phyloP scores from a whole-genome alignment of 176 grass and related monocot species.

The Secale cereale region DNA sequence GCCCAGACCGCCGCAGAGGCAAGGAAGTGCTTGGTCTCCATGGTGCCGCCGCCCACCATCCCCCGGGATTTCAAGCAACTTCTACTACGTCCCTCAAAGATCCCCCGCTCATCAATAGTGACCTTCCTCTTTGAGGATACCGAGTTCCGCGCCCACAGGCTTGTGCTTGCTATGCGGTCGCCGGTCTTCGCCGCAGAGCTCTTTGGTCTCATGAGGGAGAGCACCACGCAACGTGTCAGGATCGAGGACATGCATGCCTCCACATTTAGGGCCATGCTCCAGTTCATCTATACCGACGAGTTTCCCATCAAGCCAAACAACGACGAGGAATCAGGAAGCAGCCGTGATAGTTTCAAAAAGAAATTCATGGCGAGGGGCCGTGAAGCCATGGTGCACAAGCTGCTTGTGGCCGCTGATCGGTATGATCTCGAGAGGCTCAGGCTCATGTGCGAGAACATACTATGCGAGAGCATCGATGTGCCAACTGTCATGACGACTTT shows the following conservation, averaged over 20 bases:
- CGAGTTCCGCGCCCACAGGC: not conserved
- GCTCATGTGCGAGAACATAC: not conserved
- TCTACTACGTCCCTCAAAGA: not conserved
- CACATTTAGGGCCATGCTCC: not conserved
- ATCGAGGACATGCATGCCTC: not conserved
- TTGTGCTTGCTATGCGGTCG: not conserved
- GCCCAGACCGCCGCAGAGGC: not conserved
- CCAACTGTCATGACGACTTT: not conserved
- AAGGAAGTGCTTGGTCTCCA: not conserved
- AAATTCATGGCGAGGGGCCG: not conserved
- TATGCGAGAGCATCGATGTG: not conserved
- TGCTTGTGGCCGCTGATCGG: not conserved
- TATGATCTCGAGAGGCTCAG: not conserved
- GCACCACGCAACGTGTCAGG: not conserved
- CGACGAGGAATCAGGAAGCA: not conserved
- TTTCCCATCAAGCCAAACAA: not conserved
- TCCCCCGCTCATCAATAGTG: not conserved
- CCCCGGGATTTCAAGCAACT: not conserved
- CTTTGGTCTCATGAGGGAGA: not conserved
- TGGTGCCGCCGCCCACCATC: not conserved
- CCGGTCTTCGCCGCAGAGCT: not conserved
- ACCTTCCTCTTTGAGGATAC: not conserved
- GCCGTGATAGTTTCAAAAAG: not conserved
- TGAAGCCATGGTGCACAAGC: not conserved
- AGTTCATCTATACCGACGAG: not conserved